These are phyloP conservation scores for Priceomyces melissophilus DNA, from an alignment of 805 yeast species.

Conservation along the genomic window DNA sequence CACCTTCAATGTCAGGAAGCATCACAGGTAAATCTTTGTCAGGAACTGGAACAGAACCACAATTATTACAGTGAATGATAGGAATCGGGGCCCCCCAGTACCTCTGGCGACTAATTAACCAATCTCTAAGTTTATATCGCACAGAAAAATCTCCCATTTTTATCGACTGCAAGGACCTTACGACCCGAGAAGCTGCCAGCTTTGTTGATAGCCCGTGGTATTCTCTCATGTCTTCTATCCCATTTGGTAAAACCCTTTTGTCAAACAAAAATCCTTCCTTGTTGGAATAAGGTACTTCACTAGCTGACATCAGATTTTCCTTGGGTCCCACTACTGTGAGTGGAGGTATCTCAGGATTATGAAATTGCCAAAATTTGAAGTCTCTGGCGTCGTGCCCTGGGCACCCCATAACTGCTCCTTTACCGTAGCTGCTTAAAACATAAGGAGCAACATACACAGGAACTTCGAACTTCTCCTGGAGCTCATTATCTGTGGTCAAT, in stretches of 20 bases:
- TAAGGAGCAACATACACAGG: slow-evolving; percentile 92
- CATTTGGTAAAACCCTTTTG: slow-evolving; percentile 20
- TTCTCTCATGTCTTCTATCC: slow-evolving; percentile 25
- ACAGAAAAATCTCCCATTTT: slow-evolving; percentile 46
- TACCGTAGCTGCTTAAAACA: slow-evolving; percentile 79
- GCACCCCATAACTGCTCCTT: slow-evolving; percentile 97
- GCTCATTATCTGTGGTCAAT: slow-evolving; percentile 33
- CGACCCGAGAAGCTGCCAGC: slow-evolving; percentile 52
- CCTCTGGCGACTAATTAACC: slow-evolving; percentile 92
- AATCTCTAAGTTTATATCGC: slow-evolving; percentile 75
- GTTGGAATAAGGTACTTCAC: slow-evolving; percentile 45
- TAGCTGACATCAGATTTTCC: slow-evolving; percentile 18
- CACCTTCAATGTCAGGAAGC: slow-evolving; percentile 61
- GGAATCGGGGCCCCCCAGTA: slow-evolving; percentile 99
- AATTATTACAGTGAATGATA: slow-evolving; percentile 75
- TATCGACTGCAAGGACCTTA: slow-evolving; percentile 33
- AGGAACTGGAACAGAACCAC: slow-evolving; percentile 94
- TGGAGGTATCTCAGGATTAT: slow-evolving; percentile 46
- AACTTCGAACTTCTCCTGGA: slow-evolving; percentile 24
- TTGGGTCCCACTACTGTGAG: slow-evolving; percentile 46
- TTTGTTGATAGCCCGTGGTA: slow-evolving; percentile 47
- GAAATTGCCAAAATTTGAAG: slow-evolving; percentile 69
- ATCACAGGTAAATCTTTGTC: slow-evolving; percentile 79
- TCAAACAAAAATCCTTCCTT: slow-evolving; percentile 41
- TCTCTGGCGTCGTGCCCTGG: slow-evolving; percentile 93